These are phyloP conservation scores for Ceratorhiza oryzae-sativae DNA, from an alignment of 1,284 basidiomycete genomes.

Conservation along the genomic window DNA sequence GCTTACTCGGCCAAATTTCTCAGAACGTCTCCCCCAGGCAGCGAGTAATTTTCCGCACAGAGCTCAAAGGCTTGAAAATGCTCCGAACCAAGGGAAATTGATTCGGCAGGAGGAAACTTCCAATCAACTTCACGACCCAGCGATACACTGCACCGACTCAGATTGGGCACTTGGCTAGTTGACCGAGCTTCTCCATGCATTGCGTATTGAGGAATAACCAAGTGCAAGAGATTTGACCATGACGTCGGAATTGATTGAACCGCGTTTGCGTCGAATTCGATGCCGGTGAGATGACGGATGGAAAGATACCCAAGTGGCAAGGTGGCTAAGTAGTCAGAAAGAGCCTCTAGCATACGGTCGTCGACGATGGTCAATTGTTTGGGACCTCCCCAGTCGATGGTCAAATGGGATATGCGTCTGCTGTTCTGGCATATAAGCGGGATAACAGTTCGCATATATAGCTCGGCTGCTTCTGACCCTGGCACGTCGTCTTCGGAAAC, in stretches of 20 bases:
- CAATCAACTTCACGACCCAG: background rate
- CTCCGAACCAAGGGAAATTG: background rate
- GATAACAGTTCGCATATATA: background rate
- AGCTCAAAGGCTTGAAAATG: background rate
- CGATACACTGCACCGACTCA: background rate
- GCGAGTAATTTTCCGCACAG: too few species aligned
- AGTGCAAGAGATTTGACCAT: background rate
- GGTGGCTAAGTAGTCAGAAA: too few species aligned
- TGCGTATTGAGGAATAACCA: background rate
- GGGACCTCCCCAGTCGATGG: background rate
- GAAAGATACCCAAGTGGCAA: background rate
- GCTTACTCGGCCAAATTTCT: background rate
- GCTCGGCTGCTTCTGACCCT: background rate
- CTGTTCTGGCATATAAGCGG: background rate
- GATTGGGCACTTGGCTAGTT: background rate
- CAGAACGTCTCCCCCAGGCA: background rate
- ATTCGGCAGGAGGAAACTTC: background rate
- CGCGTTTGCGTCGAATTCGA: too few species aligned
- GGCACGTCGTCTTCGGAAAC: background rate
- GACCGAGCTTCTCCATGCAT: background rate
- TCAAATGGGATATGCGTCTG: background rate
- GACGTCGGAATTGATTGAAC: background rate
- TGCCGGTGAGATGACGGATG: background rate
- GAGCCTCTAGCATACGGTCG: too few species aligned
- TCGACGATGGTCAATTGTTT: too few species aligned